phyloP scores from a whole-genome alignment of 2,329 filamentous ascomycete genomes.

The Ophioceras dolichostomum region DNA sequence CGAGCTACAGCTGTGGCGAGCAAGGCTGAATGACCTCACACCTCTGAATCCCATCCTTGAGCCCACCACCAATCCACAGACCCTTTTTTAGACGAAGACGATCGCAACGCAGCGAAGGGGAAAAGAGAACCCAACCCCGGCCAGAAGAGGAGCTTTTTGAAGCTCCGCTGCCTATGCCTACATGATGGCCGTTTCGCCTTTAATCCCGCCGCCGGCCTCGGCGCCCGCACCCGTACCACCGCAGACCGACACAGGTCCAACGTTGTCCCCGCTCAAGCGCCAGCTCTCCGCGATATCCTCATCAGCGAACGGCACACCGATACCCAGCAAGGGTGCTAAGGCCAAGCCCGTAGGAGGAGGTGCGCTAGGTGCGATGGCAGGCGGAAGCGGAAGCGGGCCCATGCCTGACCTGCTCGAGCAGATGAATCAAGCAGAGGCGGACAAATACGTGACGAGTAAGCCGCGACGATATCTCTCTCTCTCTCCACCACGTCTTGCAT shows the following conservation, averaged over 20 bases:
- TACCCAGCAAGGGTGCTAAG: constrained; percentile 9
- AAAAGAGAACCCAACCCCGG: no score
- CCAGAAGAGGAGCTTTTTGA: no score
- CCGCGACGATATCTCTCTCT: constrained; percentile 3
- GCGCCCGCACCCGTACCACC: neutral
- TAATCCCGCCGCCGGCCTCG: constrained; percentile 1
- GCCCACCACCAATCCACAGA: no score
- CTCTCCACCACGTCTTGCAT: neutral
- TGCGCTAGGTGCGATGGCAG: neutral
- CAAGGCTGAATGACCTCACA: no score
- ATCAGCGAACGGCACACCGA: constrained; percentile 16
- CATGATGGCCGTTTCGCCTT: constrained; percentile 4
- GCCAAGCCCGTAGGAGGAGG: no score
- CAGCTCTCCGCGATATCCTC: constrained; percentile 14
- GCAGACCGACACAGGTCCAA: neutral
- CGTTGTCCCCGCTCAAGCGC: constrained; percentile 12
- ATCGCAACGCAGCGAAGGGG: no score
- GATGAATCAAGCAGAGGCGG: constrained; percentile 69
- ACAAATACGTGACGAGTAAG: constrained; percentile 79
- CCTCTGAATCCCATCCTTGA: no score
- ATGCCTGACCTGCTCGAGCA: constrained; percentile 57
- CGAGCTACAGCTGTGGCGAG: no score
- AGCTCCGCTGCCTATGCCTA: no score
- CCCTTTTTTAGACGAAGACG: no score
- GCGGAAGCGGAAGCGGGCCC: constrained; percentile 8